Conservation (phyloP, 805 yeast species). For the Ogataea glucozyma region DNA sequence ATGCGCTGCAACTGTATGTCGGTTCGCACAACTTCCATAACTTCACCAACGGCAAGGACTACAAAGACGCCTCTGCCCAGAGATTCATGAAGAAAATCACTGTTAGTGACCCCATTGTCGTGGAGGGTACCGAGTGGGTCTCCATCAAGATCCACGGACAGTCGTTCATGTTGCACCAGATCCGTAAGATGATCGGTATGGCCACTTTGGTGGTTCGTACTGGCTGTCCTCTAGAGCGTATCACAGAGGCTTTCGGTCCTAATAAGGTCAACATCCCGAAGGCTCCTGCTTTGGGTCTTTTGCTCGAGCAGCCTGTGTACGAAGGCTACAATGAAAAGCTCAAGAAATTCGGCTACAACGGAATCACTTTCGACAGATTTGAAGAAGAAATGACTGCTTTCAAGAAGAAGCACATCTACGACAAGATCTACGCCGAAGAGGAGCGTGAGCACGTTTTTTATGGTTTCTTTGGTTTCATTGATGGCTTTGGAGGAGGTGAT, state of each 20-base stretch:
- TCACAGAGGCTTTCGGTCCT: conserved; percentile 72
- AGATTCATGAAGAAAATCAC: conserved; percentile 78
- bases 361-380: conserved; percentile 66
- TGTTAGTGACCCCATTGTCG: conserved; percentile 86
- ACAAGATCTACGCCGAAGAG: conserved; percentile 89
- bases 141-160: conserved; percentile 97
- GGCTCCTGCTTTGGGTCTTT: conserved; percentile 93
- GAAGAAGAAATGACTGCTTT: conserved; percentile 76
- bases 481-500: conserved; percentile 65
- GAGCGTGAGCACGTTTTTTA: conserved; percentile 82
- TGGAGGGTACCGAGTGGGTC: conserved; percentile 94
- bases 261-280: conserved; percentile 87
- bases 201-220: conserved; percentile 83
- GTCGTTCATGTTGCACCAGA: conserved; percentile 97
- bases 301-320: conserved; percentile 90
- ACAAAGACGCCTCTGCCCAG: conserved; percentile 80
- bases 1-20: conserved; percentile 68
- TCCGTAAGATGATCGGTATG: conserved; percentile 97
- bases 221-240: conserved; percentile 77
- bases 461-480: conserved; percentile 89
- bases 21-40: conserved; percentile 85
- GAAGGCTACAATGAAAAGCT: conserved; percentile 77
- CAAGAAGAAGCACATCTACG: conserved; percentile 86
- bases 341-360: conserved; percentile 73
- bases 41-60: conserved; percentile 51